Conservation (phyloP, 1,139 yeast species). For the Hyphopichia fennica region DNA sequence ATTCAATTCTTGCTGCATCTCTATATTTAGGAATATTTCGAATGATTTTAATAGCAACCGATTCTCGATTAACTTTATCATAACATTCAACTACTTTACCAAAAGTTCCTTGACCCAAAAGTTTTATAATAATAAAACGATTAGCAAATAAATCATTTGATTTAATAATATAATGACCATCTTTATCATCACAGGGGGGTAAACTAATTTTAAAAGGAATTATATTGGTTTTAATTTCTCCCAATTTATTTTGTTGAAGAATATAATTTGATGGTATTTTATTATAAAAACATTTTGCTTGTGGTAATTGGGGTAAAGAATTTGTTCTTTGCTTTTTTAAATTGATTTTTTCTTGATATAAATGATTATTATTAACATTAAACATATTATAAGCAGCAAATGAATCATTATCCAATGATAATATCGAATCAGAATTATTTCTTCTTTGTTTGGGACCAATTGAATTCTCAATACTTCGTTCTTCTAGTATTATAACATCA, state of each 20-base stretch:
- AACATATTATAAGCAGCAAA: constrained; percentile 47
- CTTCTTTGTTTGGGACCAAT: constrained; percentile 14
- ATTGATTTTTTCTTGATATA: constrained; percentile 7
- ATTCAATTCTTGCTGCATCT: constrained; percentile 84
- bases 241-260: constrained; percentile 41
- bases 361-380: constrained; percentile 29
- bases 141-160: constrained; percentile 63
- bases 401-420: constrained; percentile 40
- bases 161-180: constrained; percentile 78
- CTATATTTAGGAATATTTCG: constrained; percentile 75
- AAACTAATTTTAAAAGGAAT: constrained; percentile 40
- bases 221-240: constrained; percentile 42
- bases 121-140: constrained; percentile 61
- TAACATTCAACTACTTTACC: constrained; percentile 86
- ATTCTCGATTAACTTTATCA: constrained; percentile 56
- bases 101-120: constrained; percentile 96
- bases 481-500: constrained; percentile 37
- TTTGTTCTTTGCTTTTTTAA: constrained; percentile 61
- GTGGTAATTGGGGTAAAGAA: constrained; percentile 71
- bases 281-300: constrained; percentile 45
- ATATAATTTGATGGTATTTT: constrained; percentile 40
- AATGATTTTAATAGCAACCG: constrained; percentile 90
- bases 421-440: constrained; percentile 40
- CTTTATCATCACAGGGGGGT: constrained; percentile 67
- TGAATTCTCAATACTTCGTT: constrained; percentile 24